phyloP scores from a whole-genome alignment of 331 rosid species.

The Quercus tomentella region DNA sequence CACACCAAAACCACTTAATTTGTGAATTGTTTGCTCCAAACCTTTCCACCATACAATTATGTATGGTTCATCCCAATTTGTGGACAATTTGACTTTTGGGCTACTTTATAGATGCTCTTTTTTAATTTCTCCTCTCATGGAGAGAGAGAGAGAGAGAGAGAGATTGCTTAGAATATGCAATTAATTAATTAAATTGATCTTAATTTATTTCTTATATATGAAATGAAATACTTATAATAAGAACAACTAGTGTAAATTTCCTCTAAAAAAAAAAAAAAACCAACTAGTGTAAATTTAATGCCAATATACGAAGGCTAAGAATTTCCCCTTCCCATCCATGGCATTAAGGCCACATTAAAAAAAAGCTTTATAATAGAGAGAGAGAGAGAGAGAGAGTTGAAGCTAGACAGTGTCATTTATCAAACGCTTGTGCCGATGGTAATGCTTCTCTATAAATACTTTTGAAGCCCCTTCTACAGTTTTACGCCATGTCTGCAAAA shows the following conservation, averaged over 20 bases:
- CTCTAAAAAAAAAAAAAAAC: background rate
- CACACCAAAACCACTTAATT: background rate
- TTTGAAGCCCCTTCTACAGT: constrained; percentile 81
- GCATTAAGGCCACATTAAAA: background rate
- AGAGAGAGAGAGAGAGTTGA: background rate
- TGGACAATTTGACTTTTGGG: background rate
- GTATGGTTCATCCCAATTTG: background rate
- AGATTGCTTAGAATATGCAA: background rate
- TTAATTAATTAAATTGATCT: background rate
- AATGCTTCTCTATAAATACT: constrained; percentile 76
- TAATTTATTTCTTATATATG: background rate
- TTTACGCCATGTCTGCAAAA: constrained; percentile 74
- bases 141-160: background rate
- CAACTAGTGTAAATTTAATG: background rate
- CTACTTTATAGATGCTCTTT: background rate
- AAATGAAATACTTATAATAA: background rate
- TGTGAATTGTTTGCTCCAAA: background rate
- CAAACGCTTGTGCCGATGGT: constrained; percentile 72
- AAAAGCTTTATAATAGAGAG: background rate
- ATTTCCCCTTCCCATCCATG: background rate
- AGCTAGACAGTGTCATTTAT: constrained; percentile 59
- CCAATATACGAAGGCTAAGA: background rate
- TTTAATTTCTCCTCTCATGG: background rate
- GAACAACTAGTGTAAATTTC: background rate
- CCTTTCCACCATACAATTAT: background rate